Conservation (phyloP, 1,139 yeast genomes). For the Blastobotrys persicus region DNA sequence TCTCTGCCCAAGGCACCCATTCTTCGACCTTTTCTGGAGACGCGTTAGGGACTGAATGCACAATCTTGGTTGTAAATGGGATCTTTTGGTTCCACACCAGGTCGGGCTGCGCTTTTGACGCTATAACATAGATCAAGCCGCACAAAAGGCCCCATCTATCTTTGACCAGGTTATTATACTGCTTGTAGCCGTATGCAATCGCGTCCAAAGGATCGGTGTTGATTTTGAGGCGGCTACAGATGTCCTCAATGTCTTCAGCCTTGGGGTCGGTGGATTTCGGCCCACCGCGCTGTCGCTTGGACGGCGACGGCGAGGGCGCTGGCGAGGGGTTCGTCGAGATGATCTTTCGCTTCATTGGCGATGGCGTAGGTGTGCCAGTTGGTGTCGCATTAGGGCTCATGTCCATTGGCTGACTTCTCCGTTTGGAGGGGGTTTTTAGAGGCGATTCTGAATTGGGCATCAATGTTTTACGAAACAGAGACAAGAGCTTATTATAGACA, state of each 20-base stretch:
- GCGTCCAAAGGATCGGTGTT: constrained; percentile 29
- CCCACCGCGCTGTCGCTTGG: constrained; percentile 15
- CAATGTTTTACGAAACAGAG: constrained; percentile 28
- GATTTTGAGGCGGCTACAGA: constrained; percentile 30
- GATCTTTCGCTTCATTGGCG: constrained; percentile 5
- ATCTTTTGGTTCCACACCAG: constrained; percentile 16
- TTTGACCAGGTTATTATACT: constrained; percentile 35
- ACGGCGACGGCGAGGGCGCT: constrained; percentile 14
- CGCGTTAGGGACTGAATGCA: constrained; percentile 13
- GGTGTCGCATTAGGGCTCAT: constrained; percentile 10
- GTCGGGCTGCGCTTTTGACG: constrained; percentile 35
- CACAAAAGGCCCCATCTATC: constrained; percentile 39
- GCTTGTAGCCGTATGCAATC: constrained; percentile 32
- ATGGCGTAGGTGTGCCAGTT: constrained; percentile 1
- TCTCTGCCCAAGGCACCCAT: constrained; percentile 37
- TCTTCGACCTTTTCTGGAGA: constrained; percentile 27
- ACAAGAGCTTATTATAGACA: constrained; percentile 28
- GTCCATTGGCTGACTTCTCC: constrained; percentile 12
- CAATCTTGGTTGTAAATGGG: constrained; percentile 13
- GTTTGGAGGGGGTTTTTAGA: constrained; percentile 15
- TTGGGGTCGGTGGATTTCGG: constrained; percentile 20
- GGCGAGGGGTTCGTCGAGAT: constrained; percentile 9
- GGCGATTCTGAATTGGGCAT: constrained; percentile 12
- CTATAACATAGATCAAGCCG: constrained; percentile 35
- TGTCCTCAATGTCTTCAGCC: constrained; percentile 23